Base-by-base conservation (phyloP, 371 early-diverging fungal genomes). In the Mucor saturninus region DNA sequence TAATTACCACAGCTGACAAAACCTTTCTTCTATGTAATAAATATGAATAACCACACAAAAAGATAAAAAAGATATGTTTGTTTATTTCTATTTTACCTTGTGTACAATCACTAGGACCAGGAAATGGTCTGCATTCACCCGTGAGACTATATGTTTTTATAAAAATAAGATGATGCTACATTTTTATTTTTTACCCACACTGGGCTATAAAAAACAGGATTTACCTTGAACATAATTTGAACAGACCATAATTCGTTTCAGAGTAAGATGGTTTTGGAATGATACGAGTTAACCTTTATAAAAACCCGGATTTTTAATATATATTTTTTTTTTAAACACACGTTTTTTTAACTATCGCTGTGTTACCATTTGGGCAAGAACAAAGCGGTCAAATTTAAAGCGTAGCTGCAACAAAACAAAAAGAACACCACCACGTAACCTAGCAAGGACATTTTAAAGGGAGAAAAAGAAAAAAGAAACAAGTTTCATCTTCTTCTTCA, bases 111-210 rank as follows among this genome's bases (percentile, higher is more conserved):
- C 59, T 54, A 57, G n/a, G 54, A 49, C 65, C 53, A 56, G 74
- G 74, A 63, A 71, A 71, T 32, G 74, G 49, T 68, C 58, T 54
- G 64, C 74, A 74, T 46, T 71, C 68, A 29, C 68, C 68, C n/a
- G 71, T 67, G 43, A 51, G 40, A 65, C 71, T 62, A 49, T 21
- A 21, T 4, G 21, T 21, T 21, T 21, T 21, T n/a, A 26, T 2
- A 15, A 3, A 46, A 46, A 21, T 6, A 14, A 6, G 9, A 21
- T 21, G 21, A 46, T 14, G 8, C 40, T 40, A 9, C 40, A 11
- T 40, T 40, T 11, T 40, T 40, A 11, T 13, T 43, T 46, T 46
- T 15, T 45, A 21, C 3, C 46, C 4, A 7, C 21, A 1, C 10
- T 4, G 11, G n/a, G n/a, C 4, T 11, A 42, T 6, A 42, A 6